A percentile compares a stretch with the other conserved stretches of the same genome.
These are phyloP conservation scores for Sextonia rubra DNA, from an alignment of 164 flowering plant species.

Conservation along the genomic window DNA sequence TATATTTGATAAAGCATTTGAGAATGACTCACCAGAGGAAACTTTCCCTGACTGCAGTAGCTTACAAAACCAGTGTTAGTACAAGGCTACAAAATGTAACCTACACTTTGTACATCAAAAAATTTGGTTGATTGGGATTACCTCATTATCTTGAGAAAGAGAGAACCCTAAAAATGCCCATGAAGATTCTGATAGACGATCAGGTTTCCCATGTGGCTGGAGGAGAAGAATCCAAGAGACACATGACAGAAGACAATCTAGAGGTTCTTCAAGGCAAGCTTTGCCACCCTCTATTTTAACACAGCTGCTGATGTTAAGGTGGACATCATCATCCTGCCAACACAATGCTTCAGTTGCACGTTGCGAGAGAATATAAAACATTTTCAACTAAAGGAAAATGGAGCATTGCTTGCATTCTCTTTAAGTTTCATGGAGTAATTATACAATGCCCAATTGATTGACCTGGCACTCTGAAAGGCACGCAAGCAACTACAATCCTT, in stretches of 20 bases:
- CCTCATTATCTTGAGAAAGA: slow-evolving; percentile 89
- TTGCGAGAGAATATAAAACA: neutral
- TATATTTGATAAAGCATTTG: slow-evolving; percentile 47
- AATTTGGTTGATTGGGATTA: slow-evolving; percentile 17
- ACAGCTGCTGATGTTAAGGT: slow-evolving; percentile 42
- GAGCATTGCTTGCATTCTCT: too few species aligned
- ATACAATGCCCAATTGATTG: too few species aligned
- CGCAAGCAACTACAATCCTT: too few species aligned
- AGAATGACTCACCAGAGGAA: slow-evolving; percentile 47
- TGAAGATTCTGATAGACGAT: slow-evolving; percentile 38
- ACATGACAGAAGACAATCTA: slow-evolving; percentile 71
- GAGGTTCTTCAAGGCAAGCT: slow-evolving; percentile 59
- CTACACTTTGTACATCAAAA: neutral
- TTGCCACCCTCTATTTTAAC: slow-evolving; percentile 55
- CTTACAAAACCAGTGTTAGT: slow-evolving; percentile 4
- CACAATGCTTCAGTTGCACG: neutral
- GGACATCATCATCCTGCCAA: slow-evolving; percentile 48
- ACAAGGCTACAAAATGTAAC: neutral
- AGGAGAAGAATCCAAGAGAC: slow-evolving; percentile 76
- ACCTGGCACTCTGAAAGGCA: too few species aligned
- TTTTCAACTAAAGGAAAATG: too few species aligned
- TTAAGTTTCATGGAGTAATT: too few species aligned
- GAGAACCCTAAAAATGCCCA: slow-evolving; percentile 79
- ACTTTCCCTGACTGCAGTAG: slow-evolving; percentile 48
- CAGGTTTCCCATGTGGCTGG: slow-evolving; percentile 48